Evolutionary conservation across 2,329 filamentous ascomycete genomes (phyloP), one percentile per base, ranked within the genome.

Genomic region (Scedosporium aurantiacum): DNA sequence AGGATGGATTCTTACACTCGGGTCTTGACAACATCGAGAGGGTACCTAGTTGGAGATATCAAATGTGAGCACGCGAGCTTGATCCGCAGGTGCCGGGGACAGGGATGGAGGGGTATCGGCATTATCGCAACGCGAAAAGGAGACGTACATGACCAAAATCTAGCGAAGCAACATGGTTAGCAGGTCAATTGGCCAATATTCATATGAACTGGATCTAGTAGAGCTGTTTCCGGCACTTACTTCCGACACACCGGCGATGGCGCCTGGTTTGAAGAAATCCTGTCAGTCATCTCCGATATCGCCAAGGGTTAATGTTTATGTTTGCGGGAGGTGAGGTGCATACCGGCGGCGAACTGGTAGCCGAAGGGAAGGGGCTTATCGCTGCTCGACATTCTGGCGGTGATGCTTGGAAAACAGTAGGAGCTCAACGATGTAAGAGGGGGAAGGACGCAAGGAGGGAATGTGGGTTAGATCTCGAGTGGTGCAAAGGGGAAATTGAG

Each of bases 1-100:
- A 37, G 32, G 32, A 10, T 37, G 32, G 66, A 65, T 65, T 74
- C 87, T 82, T 84, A 94, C 89, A 96, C 89, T 87, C 93, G 83
- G 66, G 94, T 97, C 84, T 97, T 97, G 75, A 97, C 91, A 63
- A 99, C 94, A 75, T 99, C 94, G 74, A 99, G 82, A 68, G 94
- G 94, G 80, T 99, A 99, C 94, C 92, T 97, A 73, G 63, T 63
- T 58, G 37, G 63, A 25, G 50, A 54, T 37, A 37, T 37, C 32
- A 54, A 58, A 43, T 25, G 61, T 60, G 66, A 68, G 65, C 66
- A 63, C 58, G 64, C 60, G 63, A 61, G 58, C 41, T 59, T 40
- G 21, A 25, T 52, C 32, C 54, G 16, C 21, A 21, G 21, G 18
- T 25, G 23, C 50, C 50, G 50, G 32, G 45, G 60, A 61, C 40